Evolutionary conservation across 1,139 yeast species (phyloP).

Genomic region (Pichia sp.): DNA sequence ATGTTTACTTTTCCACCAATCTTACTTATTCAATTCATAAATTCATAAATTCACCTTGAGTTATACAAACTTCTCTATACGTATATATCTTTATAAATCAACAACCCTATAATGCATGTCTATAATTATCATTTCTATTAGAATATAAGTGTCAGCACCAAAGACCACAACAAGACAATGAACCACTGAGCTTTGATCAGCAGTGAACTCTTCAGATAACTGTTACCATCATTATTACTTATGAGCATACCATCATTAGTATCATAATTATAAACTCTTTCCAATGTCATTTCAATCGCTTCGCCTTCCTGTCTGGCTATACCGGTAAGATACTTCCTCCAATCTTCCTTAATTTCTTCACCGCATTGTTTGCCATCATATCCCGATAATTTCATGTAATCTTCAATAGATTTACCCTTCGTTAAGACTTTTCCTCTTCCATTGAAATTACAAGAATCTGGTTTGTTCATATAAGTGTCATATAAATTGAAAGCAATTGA

Average conservation of each 20-base stretch:
- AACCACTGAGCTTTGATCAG: background rate
- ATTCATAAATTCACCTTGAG: too few relatives aligned
- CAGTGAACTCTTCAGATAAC: too few relatives aligned
- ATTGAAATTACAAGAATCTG: slow-evolving; percentile 38
- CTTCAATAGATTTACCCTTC: slow-evolving; percentile 28
- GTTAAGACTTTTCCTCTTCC: slow-evolving; percentile 40
- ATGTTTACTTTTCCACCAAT: too few relatives aligned
- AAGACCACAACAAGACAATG: background rate
- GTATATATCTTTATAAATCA: too few relatives aligned
- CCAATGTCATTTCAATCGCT: background rate
- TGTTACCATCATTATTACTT: too few relatives aligned
- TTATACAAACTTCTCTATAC: too few relatives aligned
- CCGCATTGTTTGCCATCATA: slow-evolving; percentile 24
- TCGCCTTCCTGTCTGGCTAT: slow-evolving; percentile 13
- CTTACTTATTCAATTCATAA: too few relatives aligned
- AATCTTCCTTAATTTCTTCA: slow-evolving; percentile 26
- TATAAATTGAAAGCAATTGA: slow-evolving; percentile 52
- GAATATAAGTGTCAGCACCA: background rate
- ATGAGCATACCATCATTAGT: too few relatives aligned
- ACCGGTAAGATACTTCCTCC: slow-evolving; percentile 23
- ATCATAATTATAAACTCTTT: slow-evolving; percentile 9
- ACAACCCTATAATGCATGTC: too few relatives aligned
- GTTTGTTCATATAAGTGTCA: slow-evolving; percentile 36
- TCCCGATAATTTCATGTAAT: slow-evolving; percentile 23
- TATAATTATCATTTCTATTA: too few relatives aligned